Evolutionary conservation across 345 rosid species (phyloP), one percentile per base, ranked within the genome.

Genomic region (Salix dunnii): DNA sequence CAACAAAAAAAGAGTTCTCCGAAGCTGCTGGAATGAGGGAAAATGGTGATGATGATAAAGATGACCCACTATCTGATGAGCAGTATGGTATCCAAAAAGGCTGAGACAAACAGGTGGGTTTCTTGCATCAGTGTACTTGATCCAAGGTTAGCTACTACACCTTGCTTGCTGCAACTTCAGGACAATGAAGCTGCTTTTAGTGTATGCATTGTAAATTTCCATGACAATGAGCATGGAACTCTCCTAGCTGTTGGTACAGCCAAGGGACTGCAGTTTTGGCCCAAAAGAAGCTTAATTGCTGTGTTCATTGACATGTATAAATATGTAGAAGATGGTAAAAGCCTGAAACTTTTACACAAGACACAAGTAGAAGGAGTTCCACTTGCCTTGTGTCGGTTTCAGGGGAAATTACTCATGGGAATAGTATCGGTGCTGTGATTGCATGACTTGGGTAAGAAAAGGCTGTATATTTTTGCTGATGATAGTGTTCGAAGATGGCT

Each of bases 181-280:
- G 98, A 96, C 79, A 93, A 89, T 79, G 99, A 93, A 85, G 98
- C 98, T 77, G 99, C 99, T 11, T 93, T 90, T 77, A 96, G 98
- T 68, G 77, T 92, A 11, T 96, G 98, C 79, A 93, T 94, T 6
- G 97, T 93, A 68, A 96, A 96, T 79, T 96, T 93, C 80, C 97
- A 94, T 74, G 99, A 96, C 83, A 95, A 93, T 82, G 98, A 91
- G 87, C 84, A 96, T 58, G 99, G 99, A 72, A 87, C 97, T 38
- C 84, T 96, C 71, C 83, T 96, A 73, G 99, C 97, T 72, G 97
- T 96, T 76, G 99, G 99, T 70, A 96, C 98, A 7, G 92, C 92
- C 12, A 93, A 92, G 83, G 96, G 95, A 65, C 83, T 93, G 86
- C 91, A 93, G 87, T 96, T 96, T 88, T 93, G 87, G 88, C 97